Base-by-base conservation (phyloP, 176 grass and related monocot genomes). In the Tuctoria greenei region DNA sequence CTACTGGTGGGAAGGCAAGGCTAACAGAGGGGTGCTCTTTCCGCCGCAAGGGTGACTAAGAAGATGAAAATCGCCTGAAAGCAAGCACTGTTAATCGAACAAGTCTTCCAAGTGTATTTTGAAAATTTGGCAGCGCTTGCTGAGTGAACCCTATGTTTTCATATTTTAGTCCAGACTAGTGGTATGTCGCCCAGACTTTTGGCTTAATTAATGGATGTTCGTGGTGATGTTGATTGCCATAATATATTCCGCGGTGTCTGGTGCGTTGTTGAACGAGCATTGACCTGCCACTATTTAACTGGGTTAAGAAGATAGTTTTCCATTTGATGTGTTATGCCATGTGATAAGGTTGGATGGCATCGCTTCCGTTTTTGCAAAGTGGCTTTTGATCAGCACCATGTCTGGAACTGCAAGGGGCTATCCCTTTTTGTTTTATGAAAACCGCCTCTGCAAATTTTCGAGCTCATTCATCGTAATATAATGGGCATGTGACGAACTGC, bases 1-100 rank as follows among this genome's bases (percentile, higher is more conserved):
- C 90, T 0, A 93, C 90, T 0, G 90, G 90, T 42, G 90, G 90
- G 10, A 89, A 90, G 83, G 81, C 90, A 55, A 86, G 81, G 67
- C 87, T 93, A 67, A 93, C 90, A 0, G 90, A 93, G 67, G 90
- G 90, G 11, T 93, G 90, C 81, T 93, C 90, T 52, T 93, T 93
- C 81, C 90, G 90, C n/a, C 84, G 87, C 72, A 93, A 93, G 90
- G 81, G 66, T 0, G 90, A 93, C 71, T 93, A 73, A 31, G 31
- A 83, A 77, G 42, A 42, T 16, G 11, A 28, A 13, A 57, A 20
- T 16, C 45, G 14, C 28, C 38, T 7, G 38, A 67, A 79, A 60
- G 34, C 24, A 44, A 26, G 18, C 14, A 2, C 10, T 70, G 31
- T 54, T 66, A 8, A 67, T 16, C 10, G 44, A 58, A 23, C 23